phyloP scores from a whole-genome alignment of 208 protist species.

The Acanthamoeba royreba region DNA sequence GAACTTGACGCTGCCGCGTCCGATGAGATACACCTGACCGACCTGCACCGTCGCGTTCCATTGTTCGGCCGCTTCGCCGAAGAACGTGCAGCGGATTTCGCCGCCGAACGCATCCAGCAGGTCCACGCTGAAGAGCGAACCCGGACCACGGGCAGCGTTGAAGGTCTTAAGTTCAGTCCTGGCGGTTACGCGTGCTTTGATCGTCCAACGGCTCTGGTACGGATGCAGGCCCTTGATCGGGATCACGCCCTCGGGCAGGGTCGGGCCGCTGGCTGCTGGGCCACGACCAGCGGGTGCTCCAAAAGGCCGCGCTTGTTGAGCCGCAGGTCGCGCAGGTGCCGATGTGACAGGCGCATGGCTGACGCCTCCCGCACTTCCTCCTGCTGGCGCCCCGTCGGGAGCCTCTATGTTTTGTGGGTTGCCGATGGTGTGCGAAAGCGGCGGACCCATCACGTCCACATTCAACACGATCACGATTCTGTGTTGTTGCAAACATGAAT shows the following conservation, averaged over 20 bases:
- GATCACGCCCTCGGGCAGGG: not conserved
- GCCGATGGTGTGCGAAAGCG: not conserved
- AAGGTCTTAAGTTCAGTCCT: slow-evolving; percentile 38
- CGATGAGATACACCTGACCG: slow-evolving; percentile 21
- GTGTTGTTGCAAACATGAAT: not conserved
- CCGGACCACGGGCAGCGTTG: slow-evolving; percentile 30
- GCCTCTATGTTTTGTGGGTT: not conserved
- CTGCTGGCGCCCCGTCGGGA: not conserved
- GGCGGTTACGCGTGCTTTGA: slow-evolving; percentile 52
- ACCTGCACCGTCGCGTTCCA: not conserved
- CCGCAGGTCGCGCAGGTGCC: not conserved
- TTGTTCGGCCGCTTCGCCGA: slow-evolving; percentile 55
- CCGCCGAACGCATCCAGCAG: slow-evolving; percentile 54
- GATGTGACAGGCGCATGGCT: not conserved
- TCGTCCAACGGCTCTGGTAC: slow-evolving; percentile 60
- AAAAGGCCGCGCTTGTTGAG: not conserved
- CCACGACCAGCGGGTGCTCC: not conserved
- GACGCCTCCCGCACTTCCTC: not conserved
- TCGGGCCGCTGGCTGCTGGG: not conserved
- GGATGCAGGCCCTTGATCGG: slow-evolving; percentile 53
- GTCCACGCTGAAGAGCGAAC: slow-evolving; percentile 55
- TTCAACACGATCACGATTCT: not conserved
- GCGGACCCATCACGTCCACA: not conserved
- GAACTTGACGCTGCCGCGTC: slow-evolving; percentile 47
- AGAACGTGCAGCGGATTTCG: slow-evolving; percentile 61